A percentile compares a stretch with the other conserved stretches of the same genome.
Evolutionary conservation across 2,329 filamentous ascomycete genomes (phyloP).

Genomic region (Rasamsonia emersonii): DNA sequence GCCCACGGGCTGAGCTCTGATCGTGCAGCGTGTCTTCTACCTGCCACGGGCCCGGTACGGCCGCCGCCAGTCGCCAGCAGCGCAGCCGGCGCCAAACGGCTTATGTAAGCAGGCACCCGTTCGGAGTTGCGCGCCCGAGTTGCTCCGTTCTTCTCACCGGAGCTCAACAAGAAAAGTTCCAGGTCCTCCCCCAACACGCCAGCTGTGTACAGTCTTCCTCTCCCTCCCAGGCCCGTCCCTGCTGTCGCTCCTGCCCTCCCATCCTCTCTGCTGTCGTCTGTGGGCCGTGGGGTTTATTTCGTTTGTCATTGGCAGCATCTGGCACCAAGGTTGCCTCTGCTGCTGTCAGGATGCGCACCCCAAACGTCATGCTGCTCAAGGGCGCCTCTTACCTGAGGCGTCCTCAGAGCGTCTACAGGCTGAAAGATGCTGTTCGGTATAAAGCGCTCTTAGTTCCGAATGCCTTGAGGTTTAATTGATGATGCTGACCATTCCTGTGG

Average conservation of each 20-base stretch:
- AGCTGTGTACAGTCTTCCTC: constrained; percentile 20
- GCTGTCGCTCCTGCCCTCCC: constrained; percentile 12
- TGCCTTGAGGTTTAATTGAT: background rate
- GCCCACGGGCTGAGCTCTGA: constrained; percentile 1
- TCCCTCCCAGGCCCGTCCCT: constrained; percentile 13
- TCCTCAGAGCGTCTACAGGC: constrained; percentile 35
- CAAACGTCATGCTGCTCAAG: constrained; percentile 34
- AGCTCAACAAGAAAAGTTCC: constrained; percentile 36
- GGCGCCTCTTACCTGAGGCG: constrained; percentile 38
- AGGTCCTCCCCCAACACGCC: constrained; percentile 20
- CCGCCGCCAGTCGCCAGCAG: constrained; percentile 10
- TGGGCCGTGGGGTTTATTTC: constrained; percentile 10
- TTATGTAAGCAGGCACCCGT: constrained; percentile 15
- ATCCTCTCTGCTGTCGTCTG: constrained; percentile 12
- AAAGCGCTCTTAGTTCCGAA: constrained; percentile 6
- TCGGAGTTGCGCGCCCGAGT: constrained; percentile 16
- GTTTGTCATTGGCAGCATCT: constrained; percentile 17
- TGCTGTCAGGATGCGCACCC: constrained; percentile 37
- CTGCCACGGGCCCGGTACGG: no score
- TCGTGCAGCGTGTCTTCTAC: constrained; percentile 11
- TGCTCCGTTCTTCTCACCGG: constrained; percentile 29
- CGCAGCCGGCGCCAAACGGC: constrained; percentile 9
- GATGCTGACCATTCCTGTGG: constrained; percentile 4
- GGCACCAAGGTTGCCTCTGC: constrained; percentile 48
- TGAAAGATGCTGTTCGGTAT: constrained; percentile 36